Percentiles rank a stretch among this genome's conserved stretches.
phyloP scores from a whole-genome alignment of 2,329 filamentous ascomycete species.

The Fusarium oxysporum region DNA sequence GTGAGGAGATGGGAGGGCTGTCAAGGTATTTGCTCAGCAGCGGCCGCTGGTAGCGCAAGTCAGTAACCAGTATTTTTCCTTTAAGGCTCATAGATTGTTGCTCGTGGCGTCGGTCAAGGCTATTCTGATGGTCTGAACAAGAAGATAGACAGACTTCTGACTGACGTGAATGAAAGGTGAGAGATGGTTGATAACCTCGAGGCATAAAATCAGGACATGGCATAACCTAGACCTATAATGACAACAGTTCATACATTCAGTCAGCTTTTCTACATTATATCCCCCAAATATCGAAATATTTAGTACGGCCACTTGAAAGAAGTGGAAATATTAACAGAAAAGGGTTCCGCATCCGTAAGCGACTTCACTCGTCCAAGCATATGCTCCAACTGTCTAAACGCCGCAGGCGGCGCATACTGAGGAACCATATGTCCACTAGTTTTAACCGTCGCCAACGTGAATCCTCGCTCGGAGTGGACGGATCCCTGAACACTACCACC shows the following conservation, averaged over 20 bases:
- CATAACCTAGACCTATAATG: neutral
- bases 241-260: neutral
- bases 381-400: conserved; percentile 15
- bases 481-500: conserved; percentile 17
- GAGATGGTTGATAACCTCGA: accelerated
- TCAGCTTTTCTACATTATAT: accelerated
- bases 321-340: conserved; percentile 16
- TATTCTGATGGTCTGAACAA: neutral
- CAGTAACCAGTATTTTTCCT: neutral
- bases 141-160: accelerated
- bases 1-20: neutral
- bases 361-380: conserved; percentile 25
- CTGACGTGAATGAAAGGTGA: neutral
- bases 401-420: conserved; percentile 19
- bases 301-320: conserved; percentile 22
- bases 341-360: neutral
- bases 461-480: conserved; percentile 2
- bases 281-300: no score
- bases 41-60: neutral
- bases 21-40: neutral
- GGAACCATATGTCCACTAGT: conserved; percentile 26
- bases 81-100: accelerated
- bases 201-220: accelerated
- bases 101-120: neutral
- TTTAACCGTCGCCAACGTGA: conserved; percentile 13